These are phyloP conservation scores for Cicer chorassanicum DNA, from an alignment of 306 rosid species.

Conservation along the genomic window DNA sequence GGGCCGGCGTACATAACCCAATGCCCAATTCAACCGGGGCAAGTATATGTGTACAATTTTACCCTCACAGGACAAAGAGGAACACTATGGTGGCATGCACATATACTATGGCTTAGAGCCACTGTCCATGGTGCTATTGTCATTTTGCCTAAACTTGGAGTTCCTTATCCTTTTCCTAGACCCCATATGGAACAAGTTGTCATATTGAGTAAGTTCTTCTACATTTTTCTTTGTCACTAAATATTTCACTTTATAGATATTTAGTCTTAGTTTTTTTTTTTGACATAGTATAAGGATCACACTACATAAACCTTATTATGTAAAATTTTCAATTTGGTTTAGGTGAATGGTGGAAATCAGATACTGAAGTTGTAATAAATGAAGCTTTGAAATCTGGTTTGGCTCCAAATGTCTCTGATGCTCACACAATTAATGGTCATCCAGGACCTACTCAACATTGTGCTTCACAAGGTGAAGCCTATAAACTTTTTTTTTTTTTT, in stretches of 20 bases:
- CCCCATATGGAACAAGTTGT: constrained; percentile 71
- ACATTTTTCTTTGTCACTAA: neutral
- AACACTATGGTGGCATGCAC: constrained; percentile 92
- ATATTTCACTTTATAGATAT: neutral
- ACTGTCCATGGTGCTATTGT: constrained; percentile 84
- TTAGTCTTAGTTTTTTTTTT: neutral
- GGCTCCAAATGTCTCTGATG: constrained; percentile 91
- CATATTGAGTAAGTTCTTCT: constrained; percentile 55
- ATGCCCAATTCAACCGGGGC: constrained; percentile 84
- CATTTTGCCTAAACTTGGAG: constrained; percentile 80
- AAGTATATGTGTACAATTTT: constrained; percentile 66
- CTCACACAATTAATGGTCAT: constrained; percentile 81
- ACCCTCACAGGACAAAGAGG: constrained; percentile 92
- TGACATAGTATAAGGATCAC: neutral
- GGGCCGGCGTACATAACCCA: constrained; percentile 94
- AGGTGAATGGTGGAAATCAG: constrained; percentile 99
- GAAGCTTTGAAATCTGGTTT: constrained; percentile 80
- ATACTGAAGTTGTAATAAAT: constrained; percentile 73
- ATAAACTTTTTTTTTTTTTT: neutral
- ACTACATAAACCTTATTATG: neutral
- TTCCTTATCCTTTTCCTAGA: constrained; percentile 85
- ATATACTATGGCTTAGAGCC: constrained; percentile 88
- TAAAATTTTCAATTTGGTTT: constrained; percentile 40
- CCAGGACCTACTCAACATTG: constrained; percentile 62
- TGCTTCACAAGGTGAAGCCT: constrained; percentile 59